Conservation (phyloP, 2,329 filamentous ascomycete genomes). For the Pyricularia pennisetigena region DNA sequence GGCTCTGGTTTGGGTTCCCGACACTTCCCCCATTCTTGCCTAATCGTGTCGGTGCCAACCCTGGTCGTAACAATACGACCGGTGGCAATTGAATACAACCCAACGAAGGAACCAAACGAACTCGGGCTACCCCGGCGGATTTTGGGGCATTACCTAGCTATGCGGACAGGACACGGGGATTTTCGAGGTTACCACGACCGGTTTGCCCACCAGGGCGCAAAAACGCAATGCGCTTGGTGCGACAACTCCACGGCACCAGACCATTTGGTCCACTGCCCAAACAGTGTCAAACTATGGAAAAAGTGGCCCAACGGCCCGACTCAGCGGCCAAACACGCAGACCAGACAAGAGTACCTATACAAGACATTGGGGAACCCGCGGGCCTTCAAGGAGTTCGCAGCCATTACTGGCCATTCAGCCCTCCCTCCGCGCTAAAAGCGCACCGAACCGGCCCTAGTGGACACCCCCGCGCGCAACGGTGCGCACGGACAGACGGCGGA, state of each 20-base stretch:
- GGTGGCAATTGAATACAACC: not conserved
- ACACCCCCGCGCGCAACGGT: not conserved
- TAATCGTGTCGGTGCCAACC: too few relatives aligned
- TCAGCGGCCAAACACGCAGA: not conserved
- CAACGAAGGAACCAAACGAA: not conserved
- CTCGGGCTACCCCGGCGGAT: not conserved
- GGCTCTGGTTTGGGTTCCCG: too few relatives aligned
- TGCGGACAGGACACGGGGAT: not conserved
- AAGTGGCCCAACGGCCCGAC: not conserved
- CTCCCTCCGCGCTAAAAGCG: not conserved
- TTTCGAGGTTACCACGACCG: not conserved
- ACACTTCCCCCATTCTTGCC: too few relatives aligned
- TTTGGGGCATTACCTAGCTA: not conserved
- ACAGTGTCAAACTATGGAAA: not conserved
- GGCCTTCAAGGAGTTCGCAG: not conserved
- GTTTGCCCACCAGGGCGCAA: not conserved
- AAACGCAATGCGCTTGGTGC: not conserved
- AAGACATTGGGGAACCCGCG: not conserved
- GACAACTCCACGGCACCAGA: not conserved
- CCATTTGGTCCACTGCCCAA: not conserved
- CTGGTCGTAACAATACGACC: not conserved
- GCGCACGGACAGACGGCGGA: not conserved
- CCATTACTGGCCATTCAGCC: not conserved
- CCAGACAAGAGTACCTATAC: not conserved
- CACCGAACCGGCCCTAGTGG: not conserved